Evolutionary conservation across 2,329 filamentous ascomycete genomes (phyloP).

Genomic region (Myriosclerotinia curreyana): DNA sequence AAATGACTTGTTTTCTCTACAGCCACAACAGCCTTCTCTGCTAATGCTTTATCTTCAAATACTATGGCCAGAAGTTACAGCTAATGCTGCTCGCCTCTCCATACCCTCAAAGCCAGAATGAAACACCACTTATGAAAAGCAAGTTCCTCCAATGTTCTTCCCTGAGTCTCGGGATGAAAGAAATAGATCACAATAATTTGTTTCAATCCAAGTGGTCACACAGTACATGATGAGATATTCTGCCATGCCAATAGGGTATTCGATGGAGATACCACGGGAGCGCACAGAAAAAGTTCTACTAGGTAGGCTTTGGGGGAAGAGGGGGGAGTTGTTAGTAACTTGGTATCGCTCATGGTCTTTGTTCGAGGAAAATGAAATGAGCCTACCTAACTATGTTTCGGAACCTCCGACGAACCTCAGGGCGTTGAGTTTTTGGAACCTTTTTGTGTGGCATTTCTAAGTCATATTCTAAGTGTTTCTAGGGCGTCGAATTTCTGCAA

Average conservation of each 20-base stretch:
- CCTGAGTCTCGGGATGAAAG: constrained; percentile 45
- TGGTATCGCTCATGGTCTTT: no score
- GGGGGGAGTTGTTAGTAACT: background rate
- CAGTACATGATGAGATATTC: constrained; percentile 43
- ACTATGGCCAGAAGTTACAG: constrained; percentile 30
- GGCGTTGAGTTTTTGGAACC: no score
- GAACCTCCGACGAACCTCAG: no score
- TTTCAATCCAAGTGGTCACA: constrained; percentile 44
- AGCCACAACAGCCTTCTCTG: constrained; percentile 39
- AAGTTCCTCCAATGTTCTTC: constrained; percentile 45
- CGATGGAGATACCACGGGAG: constrained; percentile 32
- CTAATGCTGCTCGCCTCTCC: background rate
- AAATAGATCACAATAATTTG: constrained; percentile 45
- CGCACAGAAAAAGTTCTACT: constrained; percentile 57
- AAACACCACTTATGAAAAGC: constrained; percentile 41
- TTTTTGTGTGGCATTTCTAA: no score
- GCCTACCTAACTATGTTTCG: no score
- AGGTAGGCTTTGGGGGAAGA: no score
- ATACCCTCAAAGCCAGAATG: background rate
- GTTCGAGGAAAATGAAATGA: no score
- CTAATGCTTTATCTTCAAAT: constrained; percentile 41
- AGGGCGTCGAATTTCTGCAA: no score
- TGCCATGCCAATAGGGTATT: constrained; percentile 44
- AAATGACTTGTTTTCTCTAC: constrained; percentile 41
- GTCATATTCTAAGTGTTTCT: no score